phyloP scores from a whole-genome alignment of 2,329 filamentous ascomycete species.

The Magnaporthales sp. region DNA sequence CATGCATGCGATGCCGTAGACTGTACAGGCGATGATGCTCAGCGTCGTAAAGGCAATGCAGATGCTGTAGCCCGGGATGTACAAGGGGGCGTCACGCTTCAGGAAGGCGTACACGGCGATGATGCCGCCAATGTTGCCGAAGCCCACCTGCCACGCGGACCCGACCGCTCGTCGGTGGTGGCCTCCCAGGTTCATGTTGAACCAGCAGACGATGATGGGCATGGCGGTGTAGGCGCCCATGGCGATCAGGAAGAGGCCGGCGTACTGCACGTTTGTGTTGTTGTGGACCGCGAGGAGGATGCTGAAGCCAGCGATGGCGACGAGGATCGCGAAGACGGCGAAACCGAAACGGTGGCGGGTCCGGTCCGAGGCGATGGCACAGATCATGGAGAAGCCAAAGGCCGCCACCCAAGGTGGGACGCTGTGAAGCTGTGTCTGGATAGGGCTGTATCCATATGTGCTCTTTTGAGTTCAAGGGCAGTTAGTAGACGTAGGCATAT shows the following conservation, averaged over 20 bases:
- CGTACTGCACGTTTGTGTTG: conserved; percentile 62
- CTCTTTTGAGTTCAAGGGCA: conserved; percentile 52
- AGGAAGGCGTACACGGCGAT: conserved; percentile 67
- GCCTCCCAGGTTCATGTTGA: conserved; percentile 69
- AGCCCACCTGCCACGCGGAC: conserved; percentile 68
- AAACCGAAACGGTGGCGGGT: conserved; percentile 67
- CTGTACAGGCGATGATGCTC: conserved; percentile 49
- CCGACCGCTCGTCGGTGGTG: conserved; percentile 64
- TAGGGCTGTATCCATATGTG: conserved; percentile 49
- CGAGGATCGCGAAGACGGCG: conserved; percentile 55
- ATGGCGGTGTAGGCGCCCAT: conserved; percentile 79
- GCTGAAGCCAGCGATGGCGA: conserved; percentile 66
- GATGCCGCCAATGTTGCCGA: conserved; percentile 74
- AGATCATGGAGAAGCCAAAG: conserved; percentile 68
- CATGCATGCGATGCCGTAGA: conserved; percentile 33
- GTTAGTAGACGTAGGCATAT: not conserved
- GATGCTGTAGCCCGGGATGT: conserved; percentile 67
- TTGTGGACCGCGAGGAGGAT: conserved; percentile 67
- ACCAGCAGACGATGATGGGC: conserved; percentile 81
- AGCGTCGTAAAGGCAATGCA: conserved; percentile 66
- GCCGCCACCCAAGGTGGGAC: conserved; percentile 57
- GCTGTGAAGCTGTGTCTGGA: conserved; percentile 36
- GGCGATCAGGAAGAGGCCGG: conserved; percentile 71
- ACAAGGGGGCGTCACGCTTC: conserved; percentile 57
- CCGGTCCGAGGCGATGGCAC: conserved; percentile 66